Base-by-base conservation (phyloP, 495 filamentous ascomycete species). In the Oidiodendron maius region DNA sequence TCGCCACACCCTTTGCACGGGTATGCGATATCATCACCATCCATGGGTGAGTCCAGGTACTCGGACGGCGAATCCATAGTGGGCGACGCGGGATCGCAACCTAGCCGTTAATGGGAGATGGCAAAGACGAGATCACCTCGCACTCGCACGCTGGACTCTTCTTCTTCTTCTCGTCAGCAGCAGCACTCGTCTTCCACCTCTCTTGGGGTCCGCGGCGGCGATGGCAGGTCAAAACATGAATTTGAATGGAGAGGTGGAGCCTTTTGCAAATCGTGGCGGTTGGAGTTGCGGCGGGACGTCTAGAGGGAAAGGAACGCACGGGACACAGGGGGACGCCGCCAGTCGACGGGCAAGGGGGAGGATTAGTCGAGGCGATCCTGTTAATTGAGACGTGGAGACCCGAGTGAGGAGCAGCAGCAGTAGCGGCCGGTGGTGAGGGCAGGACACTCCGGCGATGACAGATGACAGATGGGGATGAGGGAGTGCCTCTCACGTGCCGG, bases 1-100 rank as follows among this genome's bases (percentile, higher is more conserved):
- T 96, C 89, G 68, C 91, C 91, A 71, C 93, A 98, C 35, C 91
- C 93, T 77, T 96, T 96, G 75, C 93, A 98, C 34, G 90, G 89
- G 61, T 85, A 95, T 23, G 79, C 75, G 46, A 85, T 74, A 65
- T 98, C 93, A 48, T 96, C 91, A 50, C 84, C 81, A 50, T 96
- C 90, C 75, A 91, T 79, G 37, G 84, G 83, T 63, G 80, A 86
- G 50, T 94, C 90, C 50, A 88, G 76, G 61, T 84, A 87, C 48
- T 77, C 80, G 41, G 60, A 50, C n/a, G 76, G 71, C 42, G 75
- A 76, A 26, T 82, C 78, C 77, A 81, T 78, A 18, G 25, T 57
- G 58, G 48, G 40, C 4, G 30, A 32, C 20, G 34, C 40, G 25
- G 41, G 13, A 11, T 38, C 16, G 46, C 44, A 28, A 26, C 40